phyloP scores from a whole-genome alignment of 306 rosid genomes.

The Vigna reflexopilosa region DNA sequence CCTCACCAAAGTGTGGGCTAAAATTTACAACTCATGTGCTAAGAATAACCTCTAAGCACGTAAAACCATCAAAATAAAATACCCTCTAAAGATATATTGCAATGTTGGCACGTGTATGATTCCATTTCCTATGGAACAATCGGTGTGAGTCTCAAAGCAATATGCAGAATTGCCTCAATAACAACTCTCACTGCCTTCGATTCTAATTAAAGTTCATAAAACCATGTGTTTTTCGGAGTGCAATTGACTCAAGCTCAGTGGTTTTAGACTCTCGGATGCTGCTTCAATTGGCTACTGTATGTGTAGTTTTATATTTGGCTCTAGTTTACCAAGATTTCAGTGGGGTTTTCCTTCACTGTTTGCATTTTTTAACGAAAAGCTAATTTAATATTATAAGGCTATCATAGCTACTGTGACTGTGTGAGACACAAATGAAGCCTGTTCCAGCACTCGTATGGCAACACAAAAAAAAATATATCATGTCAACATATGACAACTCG shows the following conservation, averaged over 20 bases:
- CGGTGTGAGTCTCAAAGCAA: conserved; percentile 41
- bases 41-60: conserved; percentile 33
- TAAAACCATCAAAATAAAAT: background rate
- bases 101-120: conserved; percentile 45
- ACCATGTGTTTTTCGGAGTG: conserved; percentile 48
- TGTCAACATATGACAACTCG: conserved; percentile 38
- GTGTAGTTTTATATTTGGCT: background rate
- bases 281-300: conserved; percentile 9
- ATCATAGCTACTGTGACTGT: conserved; percentile 1
- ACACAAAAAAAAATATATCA: background rate
- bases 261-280: conserved; percentile 10
- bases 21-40: conserved; percentile 51
- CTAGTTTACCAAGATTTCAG: background rate
- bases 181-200: conserved; percentile 51
- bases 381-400: conserved; percentile 7
- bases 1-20: conserved; percentile 38
- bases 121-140: conserved; percentile 47
- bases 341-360: background rate
- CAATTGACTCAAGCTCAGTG: conserved; percentile 46
- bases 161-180: conserved; percentile 42
- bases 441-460: conserved; percentile 15
- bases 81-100: conserved; percentile 2
- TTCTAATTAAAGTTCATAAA: conserved; percentile 50
- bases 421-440: conserved; percentile 19
- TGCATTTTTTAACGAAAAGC: background rate